Percentiles rank a stretch among this genome's conserved stretches.
These are phyloP conservation scores for Coniochaeta ligniaria DNA, from an alignment of 2,329 filamentous ascomycete species.

Conservation along the genomic window DNA sequence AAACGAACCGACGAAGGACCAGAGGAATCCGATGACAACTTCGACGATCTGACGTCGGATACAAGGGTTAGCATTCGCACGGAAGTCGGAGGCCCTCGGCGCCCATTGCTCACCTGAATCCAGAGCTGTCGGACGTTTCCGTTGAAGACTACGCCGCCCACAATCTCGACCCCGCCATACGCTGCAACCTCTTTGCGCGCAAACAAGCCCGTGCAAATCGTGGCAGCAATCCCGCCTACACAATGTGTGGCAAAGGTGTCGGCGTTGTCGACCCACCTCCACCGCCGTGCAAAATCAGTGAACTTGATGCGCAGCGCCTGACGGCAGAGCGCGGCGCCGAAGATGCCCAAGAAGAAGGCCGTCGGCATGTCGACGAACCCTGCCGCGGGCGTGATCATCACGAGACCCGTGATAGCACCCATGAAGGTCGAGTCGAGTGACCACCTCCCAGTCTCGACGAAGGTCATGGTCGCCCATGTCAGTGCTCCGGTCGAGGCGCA, in stretches of 20 bases:
- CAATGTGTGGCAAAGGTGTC: constrained; percentile 50
- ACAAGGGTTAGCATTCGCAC: background rate
- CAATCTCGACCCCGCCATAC: constrained; percentile 39
- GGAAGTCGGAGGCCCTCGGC: background rate
- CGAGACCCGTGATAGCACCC: constrained; percentile 43
- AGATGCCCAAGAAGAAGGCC: constrained; percentile 37
- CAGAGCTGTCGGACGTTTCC: constrained; percentile 41
- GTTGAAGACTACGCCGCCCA: constrained; percentile 44
- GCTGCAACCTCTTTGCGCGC: constrained; percentile 42
- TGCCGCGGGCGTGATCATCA: constrained; percentile 44
- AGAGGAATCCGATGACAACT: constrained; percentile 40
- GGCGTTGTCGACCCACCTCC: constrained; percentile 46
- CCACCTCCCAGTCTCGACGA: constrained; percentile 28
- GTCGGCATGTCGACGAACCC: constrained; percentile 38
- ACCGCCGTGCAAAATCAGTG: constrained; percentile 35
- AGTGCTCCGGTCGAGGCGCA: constrained; percentile 37
- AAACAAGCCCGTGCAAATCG: constrained; percentile 42
- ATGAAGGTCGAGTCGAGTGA: constrained; percentile 42
- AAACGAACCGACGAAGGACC: constrained; percentile 42
- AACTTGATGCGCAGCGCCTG: constrained; percentile 47
- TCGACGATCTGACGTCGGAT: constrained; percentile 29
- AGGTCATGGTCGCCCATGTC: constrained; percentile 38
- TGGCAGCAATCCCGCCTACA: constrained; percentile 41
- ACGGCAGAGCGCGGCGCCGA: constrained; percentile 37
- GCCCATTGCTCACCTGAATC: constrained; percentile 25